Evolutionary conservation across 108 stramenopile genomes (phyloP), one percentile per base, ranked within the genome.

Genomic region (Fistulifera solaris): DNA sequence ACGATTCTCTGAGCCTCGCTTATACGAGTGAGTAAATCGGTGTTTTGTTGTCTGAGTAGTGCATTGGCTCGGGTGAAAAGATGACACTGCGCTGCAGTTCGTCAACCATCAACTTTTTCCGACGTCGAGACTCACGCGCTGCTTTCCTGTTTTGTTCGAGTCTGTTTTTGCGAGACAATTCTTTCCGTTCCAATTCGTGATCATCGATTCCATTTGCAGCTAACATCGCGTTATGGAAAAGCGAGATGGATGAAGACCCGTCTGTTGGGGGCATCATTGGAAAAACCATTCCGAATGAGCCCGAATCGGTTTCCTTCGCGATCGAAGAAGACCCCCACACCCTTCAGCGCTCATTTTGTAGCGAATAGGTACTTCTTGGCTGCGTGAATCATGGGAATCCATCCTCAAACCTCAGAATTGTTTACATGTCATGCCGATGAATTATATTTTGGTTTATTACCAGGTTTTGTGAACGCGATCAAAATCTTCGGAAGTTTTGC

Each of bases 81-180:
- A 87, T 80, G 39, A 92, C 81, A 44, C 71, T 74, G n/a, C 83
- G 63, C 52, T 92, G 85, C 13, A 92, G 68, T 40, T 87, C 85
- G 66, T 87, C 89, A 58, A 87, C 72, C 75, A 85, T 72, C 14
- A 81, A 64, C 72, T 92, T 92, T 72, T 92, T 92, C 25, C 89
- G 60, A n/a, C 81, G 58, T 1, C 89, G 67, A 0, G 81, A 83
- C 54, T 92, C 89, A 11, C 83, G 70, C 5, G 89, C 89, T 25
- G 89, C 89, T 66, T 78, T 78, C 35, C 81, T 59, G 59, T 83
- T 83, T 54, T 75, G 75, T 60, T 77, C 81, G 48, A 83, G 73
- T 15, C 81, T 68, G 42, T 68, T 61, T 48, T 73, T 61, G 1
- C 77, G 51, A 48, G 63, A 51, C 6, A 35, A 8, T 35, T 3